phyloP scores from a whole-genome alignment of 192 early-diverging fungal genomes.

The Podila verticillata region DNA sequence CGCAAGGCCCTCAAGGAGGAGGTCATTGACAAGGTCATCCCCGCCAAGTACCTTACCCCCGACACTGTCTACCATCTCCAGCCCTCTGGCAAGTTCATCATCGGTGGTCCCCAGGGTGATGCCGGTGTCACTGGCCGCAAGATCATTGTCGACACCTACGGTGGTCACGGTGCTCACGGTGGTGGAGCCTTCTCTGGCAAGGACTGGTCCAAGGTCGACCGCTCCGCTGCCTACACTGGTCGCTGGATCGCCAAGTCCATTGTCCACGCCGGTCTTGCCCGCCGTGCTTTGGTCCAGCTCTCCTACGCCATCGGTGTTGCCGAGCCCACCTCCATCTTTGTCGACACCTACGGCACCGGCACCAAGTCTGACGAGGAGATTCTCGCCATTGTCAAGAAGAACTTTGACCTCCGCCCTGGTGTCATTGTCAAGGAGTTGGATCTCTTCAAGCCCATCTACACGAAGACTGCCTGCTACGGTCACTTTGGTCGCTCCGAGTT shows the following conservation, averaged over 20 bases:
- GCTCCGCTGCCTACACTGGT: constrained; percentile 95
- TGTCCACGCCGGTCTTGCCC: constrained; percentile 91
- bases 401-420: constrained; percentile 99
- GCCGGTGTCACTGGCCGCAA: constrained; percentile 99
- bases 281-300: constrained; percentile 93
- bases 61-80: constrained; percentile 96
- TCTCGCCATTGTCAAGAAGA: constrained; percentile 93
- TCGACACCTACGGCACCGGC: constrained; percentile 97
- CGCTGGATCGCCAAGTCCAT: constrained; percentile 99
- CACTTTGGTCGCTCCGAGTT: constrained; percentile 28
- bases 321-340: constrained; percentile 95
- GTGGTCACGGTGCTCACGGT: constrained; percentile 93
- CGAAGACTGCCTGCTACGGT: constrained; percentile 95
- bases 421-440: constrained; percentile 98
- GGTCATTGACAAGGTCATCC: constrained; percentile 93
- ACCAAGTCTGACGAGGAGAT: constrained; percentile 90
- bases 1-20: constrained; percentile 90
- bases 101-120: constrained; percentile 99
- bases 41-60: constrained; percentile 87
- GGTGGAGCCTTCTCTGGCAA: constrained; percentile 99
- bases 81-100: constrained; percentile 99
- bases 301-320: constrained; percentile 99
- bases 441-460: constrained; percentile 98
- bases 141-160: constrained; percentile 79
- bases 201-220: constrained; percentile 99